Conservation (phyloP, 2,329 filamentous ascomycete species). For the Venturia nashicola region DNA sequence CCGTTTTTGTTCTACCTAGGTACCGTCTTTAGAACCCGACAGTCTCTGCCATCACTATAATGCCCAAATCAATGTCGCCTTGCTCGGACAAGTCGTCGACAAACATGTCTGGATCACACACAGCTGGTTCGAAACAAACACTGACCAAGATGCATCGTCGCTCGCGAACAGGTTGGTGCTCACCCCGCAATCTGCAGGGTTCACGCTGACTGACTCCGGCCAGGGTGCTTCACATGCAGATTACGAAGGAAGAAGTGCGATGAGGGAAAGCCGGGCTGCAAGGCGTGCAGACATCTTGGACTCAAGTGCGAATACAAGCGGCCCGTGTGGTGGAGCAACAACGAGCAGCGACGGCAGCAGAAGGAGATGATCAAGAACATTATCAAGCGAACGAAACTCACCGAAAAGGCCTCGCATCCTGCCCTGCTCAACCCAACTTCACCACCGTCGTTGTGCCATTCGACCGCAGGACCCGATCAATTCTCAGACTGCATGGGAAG, state of each 20-base stretch:
- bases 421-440: slow-evolving; percentile 42
- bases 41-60: slow-evolving; percentile 3
- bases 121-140: slow-evolving; percentile 41
- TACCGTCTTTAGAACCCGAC: not conserved
- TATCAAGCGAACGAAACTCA: slow-evolving; percentile 93
- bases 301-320: slow-evolving; percentile 92
- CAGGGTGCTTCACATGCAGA: slow-evolving; percentile 57
- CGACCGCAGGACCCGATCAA: slow-evolving; percentile 66
- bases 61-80: slow-evolving; percentile 9
- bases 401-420: slow-evolving; percentile 59
- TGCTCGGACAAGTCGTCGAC: slow-evolving; percentile 27
- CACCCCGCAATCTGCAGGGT: slow-evolving; percentile 7
- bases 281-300: slow-evolving; percentile 58
- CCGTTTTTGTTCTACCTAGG: not conserved
- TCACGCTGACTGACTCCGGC: slow-evolving; percentile 18
- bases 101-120: slow-evolving; percentile 34
- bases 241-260: slow-evolving; percentile 59
- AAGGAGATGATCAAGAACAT: slow-evolving; percentile 96
- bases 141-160: slow-evolving; percentile 84
- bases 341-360: slow-evolving; percentile 69
- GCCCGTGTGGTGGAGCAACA: slow-evolving; percentile 95
- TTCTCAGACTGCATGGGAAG: slow-evolving; percentile 63
- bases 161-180: slow-evolving; percentile 76
- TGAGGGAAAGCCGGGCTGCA: slow-evolving; percentile 51
- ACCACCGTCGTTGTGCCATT: slow-evolving; percentile 69